Evolutionary conservation across 257 asterid species (phyloP).

Genomic region (Nicotiana tabacum): DNA sequence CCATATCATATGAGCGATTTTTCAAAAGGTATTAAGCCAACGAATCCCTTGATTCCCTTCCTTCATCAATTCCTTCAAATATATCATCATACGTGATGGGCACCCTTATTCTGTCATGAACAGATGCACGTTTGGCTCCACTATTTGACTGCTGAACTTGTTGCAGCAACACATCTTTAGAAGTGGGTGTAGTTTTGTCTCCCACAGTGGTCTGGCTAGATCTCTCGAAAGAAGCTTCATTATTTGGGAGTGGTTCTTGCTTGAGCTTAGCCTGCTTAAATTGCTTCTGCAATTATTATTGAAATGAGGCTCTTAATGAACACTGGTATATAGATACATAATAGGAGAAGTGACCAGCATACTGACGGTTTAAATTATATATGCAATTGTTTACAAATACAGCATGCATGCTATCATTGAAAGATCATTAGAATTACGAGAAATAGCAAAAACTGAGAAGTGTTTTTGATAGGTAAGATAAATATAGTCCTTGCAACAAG

Average conservation of each 20-base stretch:
- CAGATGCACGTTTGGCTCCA: constrained; percentile 38
- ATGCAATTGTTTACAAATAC: not conserved
- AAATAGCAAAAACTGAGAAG: not conserved
- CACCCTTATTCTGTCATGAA: constrained; percentile 63
- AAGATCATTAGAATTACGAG: not conserved
- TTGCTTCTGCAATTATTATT: constrained; percentile 58
- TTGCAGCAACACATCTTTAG: constrained; percentile 16
- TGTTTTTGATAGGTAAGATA: not conserved
- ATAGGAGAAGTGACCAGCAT: not conserved
- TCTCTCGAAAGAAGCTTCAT: constrained; percentile 25
- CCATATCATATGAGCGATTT: not conserved
- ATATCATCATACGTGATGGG: constrained; percentile 78
- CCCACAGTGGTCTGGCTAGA: not conserved
- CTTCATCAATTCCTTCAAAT: constrained; percentile 27
- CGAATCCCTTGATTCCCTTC: constrained; percentile 25
- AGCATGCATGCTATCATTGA: not conserved
- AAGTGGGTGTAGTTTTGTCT: constrained; percentile 9
- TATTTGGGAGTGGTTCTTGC: constrained; percentile 22
- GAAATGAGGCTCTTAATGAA: not conserved
- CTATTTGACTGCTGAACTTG: constrained; percentile 22
- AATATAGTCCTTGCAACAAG: not conserved
- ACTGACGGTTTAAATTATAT: not conserved
- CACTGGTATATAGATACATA: not conserved
- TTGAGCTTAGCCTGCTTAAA: constrained; percentile 37
- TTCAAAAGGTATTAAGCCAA: not conserved